A percentile compares a stretch with the other conserved stretches of the same genome.
phyloP scores from a whole-genome alignment of 2,329 filamentous ascomycete species.

The Penicillium sp. region DNA sequence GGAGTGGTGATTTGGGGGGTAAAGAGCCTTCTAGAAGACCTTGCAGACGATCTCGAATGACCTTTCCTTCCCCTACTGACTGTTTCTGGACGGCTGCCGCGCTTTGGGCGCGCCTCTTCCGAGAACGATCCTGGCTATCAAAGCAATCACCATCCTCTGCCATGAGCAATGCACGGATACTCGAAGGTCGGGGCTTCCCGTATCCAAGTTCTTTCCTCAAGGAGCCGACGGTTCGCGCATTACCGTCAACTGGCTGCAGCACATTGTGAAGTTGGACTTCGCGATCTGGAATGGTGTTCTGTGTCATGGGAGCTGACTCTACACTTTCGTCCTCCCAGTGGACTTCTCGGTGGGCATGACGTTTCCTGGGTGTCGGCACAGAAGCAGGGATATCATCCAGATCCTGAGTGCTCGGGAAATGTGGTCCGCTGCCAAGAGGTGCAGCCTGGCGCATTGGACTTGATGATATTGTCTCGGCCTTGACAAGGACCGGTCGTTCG shows the following conservation, averaged over 20 bases:
- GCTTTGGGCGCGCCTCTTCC: not conserved
- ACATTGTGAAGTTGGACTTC: slow-evolving; percentile 10
- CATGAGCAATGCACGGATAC: slow-evolving; percentile 41
- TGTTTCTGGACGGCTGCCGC: not conserved
- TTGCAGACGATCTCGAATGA: slow-evolving; percentile 31
- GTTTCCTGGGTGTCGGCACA: slow-evolving; percentile 47
- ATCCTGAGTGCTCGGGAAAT: slow-evolving; percentile 61
- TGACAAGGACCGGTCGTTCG: slow-evolving; percentile 31
- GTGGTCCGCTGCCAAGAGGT: slow-evolving; percentile 10
- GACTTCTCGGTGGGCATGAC: slow-evolving; percentile 13
- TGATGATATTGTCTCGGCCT: slow-evolving; percentile 40
- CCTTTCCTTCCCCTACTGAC: not conserved
- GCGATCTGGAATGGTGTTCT: not conserved
- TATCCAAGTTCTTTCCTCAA: slow-evolving; percentile 23
- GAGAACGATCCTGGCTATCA: not conserved
- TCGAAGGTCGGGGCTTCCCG: slow-evolving; percentile 36
- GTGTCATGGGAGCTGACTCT: not conserved
- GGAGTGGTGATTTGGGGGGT: slow-evolving; percentile 25
- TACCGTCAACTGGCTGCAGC: slow-evolving; percentile 35
- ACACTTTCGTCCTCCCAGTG: slow-evolving; percentile 3
- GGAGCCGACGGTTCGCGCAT: slow-evolving; percentile 17
- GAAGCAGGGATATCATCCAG: slow-evolving; percentile 54
- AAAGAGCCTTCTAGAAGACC: slow-evolving; percentile 35
- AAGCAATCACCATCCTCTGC: slow-evolving; percentile 54
- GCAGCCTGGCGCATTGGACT: slow-evolving; percentile 29